Evolutionary conservation across 768 basidiomycete genomes (phyloP), one percentile per base, ranked within the genome.

Genomic region (Pisolithus sp.): DNA sequence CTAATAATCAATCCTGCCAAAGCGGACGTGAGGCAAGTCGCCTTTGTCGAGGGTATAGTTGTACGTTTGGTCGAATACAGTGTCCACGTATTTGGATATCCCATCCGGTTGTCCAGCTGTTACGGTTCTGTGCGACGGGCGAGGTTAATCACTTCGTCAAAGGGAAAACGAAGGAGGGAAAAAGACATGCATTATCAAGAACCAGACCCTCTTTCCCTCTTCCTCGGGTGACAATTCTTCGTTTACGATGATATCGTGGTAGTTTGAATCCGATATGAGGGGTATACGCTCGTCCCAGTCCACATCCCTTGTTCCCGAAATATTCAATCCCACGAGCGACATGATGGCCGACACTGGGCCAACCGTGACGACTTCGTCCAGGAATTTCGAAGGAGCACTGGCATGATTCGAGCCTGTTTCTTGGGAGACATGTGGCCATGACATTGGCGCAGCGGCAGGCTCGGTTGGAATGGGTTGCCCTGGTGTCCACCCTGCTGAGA

Each of bases 1-100:
- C 83, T 56, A 92, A 67, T 93, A 95, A 71, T 94, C 90, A 52
- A 95, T 81, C 54, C 93, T 82, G 47, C 81, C 93, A 79, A 86
- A 94, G 52, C 79, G 82, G 51, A 93, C 78, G 61, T 89, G 65
- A 3, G 81, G 82, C 17, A 89, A 68, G 63, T 86, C 88, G 9
- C 75, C 76, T 20, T 75, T 77, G 13, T 78, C 63, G 31, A 78
- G 49, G 5, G 83, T 78, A 55, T 77, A 69, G 64, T 91, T 87
- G 65, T 75, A 89, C 3, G 90, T 78, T 10, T 77, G 73, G 60
- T 92, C 90, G 60, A 91, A 93, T 26, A 81, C 71, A 30, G 81
- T 64, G 67, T 93, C 89, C 41, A 89, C 76, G 45, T 75, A 74
- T 66, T 83, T 78, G 3, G 89, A 89, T 28, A 90, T 55, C 1